Base-by-base conservation (phyloP, 2,329 filamentous ascomycete species). In the Sphaerulina musiva region DNA sequence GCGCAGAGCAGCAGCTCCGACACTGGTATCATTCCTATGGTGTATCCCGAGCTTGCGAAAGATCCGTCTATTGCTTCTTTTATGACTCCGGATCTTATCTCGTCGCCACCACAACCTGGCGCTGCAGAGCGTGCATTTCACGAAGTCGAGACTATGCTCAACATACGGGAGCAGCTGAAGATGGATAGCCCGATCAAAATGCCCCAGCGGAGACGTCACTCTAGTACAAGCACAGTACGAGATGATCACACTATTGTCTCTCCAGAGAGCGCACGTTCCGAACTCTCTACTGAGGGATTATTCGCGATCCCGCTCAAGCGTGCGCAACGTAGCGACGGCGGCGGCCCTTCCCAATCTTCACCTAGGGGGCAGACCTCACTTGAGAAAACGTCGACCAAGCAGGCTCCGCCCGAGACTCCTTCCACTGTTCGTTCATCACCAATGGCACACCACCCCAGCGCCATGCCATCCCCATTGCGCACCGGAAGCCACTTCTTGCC, bases 381-480 rank as follows among this genome's bases (percentile, higher is more conserved):
- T 34, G 14, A n/a, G 32, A 43, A 43, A 17, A 20, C 39, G 26
- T 20, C 29, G 48, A 39, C n/a, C 14, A 17, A 38, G 8, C 14
- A 14, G 6, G 6, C 48, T 17, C 43, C 31, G 7, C 12, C 12
- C 12, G 34, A 14, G 17, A 43, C 31, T 38, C 34, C 34, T n/a
- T 38, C 34, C 4, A 38, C 34, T 38, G 17, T 23, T 17, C 34
- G 12, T 34, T 14, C 34, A 42, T 63, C 60, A 32, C 61, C 62
- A n/a, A 51, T 57, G 40, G 56, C 46, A 49, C 55, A 57, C 36
- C 56, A 64, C 44, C 60, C 58, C 3, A 68, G 66, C 48, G 65
- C 65, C 1, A 56, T 62, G 49, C 66, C 66, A 5, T 65, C 61
- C 2, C 66, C 66, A 10, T 54, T 68, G 31, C 58, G 62, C 7